phyloP scores from a whole-genome alignment of 495 filamentous ascomycete species.

The Trichoderma gamsii region DNA sequence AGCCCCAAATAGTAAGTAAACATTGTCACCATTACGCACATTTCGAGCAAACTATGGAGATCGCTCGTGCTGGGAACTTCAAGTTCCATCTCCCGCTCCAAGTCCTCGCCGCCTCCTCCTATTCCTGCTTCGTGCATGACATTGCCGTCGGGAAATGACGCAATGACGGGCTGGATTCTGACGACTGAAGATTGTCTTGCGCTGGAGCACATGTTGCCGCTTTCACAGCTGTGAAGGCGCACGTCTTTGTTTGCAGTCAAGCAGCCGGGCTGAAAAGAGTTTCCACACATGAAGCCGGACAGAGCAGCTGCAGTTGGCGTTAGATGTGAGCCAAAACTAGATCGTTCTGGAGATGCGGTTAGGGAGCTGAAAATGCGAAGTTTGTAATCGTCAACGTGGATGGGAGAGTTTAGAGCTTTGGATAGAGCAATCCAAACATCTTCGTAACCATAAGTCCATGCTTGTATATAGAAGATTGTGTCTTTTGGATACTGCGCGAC shows the following conservation, averaged over 20 bases:
- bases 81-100: slow-evolving; percentile 59
- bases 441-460: slow-evolving; percentile 93
- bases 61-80: slow-evolving; percentile 46
- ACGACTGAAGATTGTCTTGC: slow-evolving; percentile 55
- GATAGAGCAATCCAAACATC: slow-evolving; percentile 86
- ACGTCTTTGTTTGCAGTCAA: slow-evolving; percentile 56
- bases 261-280: slow-evolving; percentile 59
- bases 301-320: slow-evolving; percentile 58
- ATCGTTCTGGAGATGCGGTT: slow-evolving; percentile 27
- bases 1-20: not conserved
- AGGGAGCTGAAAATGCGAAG: slow-evolving; percentile 66
- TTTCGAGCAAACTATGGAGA: slow-evolving; percentile 40
- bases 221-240: slow-evolving; percentile 87
- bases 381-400: slow-evolving; percentile 83
- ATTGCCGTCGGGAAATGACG: slow-evolving; percentile 42
- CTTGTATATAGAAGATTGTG: slow-evolving; percentile 76
- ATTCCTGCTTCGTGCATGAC: slow-evolving; percentile 68
- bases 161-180: slow-evolving; percentile 74
- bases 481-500: slow-evolving; percentile 62
- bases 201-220: slow-evolving; percentile 56
- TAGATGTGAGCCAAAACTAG: slow-evolving; percentile 33
- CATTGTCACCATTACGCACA: slow-evolving; percentile 29
- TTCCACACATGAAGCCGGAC: slow-evolving; percentile 72
- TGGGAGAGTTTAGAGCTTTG: slow-evolving; percentile 56
- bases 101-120: slow-evolving; percentile 73